Conservation (phyloP, 2,329 filamentous ascomycete genomes). For the Diaporthe citriasiana region DNA sequence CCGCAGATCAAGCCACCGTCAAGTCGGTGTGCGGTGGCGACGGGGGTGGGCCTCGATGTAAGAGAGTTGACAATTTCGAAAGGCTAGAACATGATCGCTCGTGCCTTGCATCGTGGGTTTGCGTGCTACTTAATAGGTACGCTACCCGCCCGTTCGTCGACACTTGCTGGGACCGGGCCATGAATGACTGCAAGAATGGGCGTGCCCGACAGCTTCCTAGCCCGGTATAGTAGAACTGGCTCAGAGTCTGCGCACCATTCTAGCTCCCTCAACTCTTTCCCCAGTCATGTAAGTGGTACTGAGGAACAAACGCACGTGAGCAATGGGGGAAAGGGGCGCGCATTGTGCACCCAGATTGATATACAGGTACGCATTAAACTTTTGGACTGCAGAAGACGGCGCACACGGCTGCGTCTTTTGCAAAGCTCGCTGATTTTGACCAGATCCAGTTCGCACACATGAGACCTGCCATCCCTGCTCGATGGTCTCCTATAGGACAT, state of each 20-base stretch:
- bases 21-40: background rate
- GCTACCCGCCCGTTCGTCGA: background rate
- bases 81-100: background rate
- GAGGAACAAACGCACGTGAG: background rate
- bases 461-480: background rate
- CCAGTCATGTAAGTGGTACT: background rate
- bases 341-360: background rate
- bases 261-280: background rate
- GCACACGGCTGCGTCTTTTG: background rate
- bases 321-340: background rate
- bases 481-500: too few relatives aligned
- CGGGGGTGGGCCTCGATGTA: background rate
- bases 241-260: background rate
- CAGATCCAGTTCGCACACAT: background rate
- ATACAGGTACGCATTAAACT: background rate
- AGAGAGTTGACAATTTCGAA: background rate
- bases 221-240: background rate
- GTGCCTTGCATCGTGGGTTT: background rate
- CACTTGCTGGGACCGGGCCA: background rate
- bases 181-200: background rate
- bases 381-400: background rate
- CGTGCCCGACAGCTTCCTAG: background rate
- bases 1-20: background rate
- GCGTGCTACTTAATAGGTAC: background rate
- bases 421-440: background rate